These are phyloP conservation scores for Triticum dicoccoides DNA, from an alignment of 176 grass and related monocot species.

Conservation along the genomic window DNA sequence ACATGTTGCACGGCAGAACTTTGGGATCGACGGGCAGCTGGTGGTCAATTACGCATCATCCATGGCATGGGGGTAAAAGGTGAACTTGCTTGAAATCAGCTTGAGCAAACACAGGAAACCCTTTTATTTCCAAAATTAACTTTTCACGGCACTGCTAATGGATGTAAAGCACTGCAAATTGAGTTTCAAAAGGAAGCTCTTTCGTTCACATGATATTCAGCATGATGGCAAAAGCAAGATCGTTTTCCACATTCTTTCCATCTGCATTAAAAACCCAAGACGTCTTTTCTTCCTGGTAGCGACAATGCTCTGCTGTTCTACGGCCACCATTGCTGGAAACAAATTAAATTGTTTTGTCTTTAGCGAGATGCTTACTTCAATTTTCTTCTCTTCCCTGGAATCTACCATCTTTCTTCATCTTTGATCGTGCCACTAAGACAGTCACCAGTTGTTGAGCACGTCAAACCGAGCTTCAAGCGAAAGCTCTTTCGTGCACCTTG, in stretches of 20 bases:
- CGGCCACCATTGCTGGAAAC: neutral
- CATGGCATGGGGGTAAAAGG: conserved; percentile 58
- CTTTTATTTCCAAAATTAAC: neutral
- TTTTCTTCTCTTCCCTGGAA: neutral
- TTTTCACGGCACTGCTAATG: neutral
- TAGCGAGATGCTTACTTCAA: conserved; percentile 11
- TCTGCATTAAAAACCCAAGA: neutral
- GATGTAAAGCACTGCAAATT: neutral
- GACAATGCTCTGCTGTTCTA: neutral
- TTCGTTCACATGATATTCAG: neutral
- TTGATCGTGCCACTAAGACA: neutral
- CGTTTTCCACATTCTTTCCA: neutral
- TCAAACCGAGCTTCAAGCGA: neutral
- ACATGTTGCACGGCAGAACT: conserved; percentile 35
- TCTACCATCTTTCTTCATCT: neutral
- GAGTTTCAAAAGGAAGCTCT: neutral
- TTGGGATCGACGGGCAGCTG: conserved; percentile 68
- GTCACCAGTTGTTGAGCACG: neutral
- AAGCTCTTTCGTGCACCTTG: neutral
- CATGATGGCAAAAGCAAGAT: neutral
- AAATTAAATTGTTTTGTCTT: neutral
- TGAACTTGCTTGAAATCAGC: neutral
- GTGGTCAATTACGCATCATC: conserved; percentile 64
- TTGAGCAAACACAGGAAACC: neutral
- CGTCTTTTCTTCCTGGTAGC: neutral